Conservation (phyloP, 116 monocot genomes). For the Iris pallida region DNA sequence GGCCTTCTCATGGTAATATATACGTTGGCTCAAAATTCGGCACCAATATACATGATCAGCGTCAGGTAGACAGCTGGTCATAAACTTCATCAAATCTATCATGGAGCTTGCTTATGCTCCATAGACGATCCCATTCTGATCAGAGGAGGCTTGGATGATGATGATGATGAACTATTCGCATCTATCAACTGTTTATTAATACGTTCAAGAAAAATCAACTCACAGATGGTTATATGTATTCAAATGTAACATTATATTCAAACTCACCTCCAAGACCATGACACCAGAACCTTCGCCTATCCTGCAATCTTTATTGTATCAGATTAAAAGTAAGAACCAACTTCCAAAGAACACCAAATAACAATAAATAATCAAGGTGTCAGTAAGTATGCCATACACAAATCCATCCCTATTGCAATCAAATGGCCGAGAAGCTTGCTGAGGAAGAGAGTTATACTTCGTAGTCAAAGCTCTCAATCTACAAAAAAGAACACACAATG, state of each 20-base stretch:
- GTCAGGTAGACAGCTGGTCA: no score
- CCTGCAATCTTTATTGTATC: slow-evolving; percentile 36
- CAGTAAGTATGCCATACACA: slow-evolving; percentile 48
- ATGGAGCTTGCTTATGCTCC: no score
- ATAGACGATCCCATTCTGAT: no score
- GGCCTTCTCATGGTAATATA: no score
- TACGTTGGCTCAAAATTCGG: no score
- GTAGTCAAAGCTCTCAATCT: slow-evolving; percentile 87
- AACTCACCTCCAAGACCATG: slow-evolving; percentile 88
- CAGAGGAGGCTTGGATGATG: no score
- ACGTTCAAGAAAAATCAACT: not conserved
- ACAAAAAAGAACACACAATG: slow-evolving; percentile 13
- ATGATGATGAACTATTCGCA: no score
- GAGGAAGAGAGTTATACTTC: slow-evolving; percentile 72
- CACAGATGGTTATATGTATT: no score
- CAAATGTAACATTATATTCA: not conserved
- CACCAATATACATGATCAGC: no score
- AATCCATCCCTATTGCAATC: slow-evolving; percentile 97
- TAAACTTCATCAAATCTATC: no score
- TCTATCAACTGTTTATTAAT: not conserved
- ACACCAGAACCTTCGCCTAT: slow-evolving; percentile 94
- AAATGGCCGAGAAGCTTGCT: slow-evolving; percentile 82
- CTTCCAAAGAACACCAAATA: slow-evolving; percentile 6
- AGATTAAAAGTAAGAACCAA: slow-evolving; percentile 10
- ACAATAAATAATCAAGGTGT: not conserved